Base-by-base conservation (phyloP, 805 yeast genomes). In the Zygosaccharomyces kombuchaensis region DNA sequence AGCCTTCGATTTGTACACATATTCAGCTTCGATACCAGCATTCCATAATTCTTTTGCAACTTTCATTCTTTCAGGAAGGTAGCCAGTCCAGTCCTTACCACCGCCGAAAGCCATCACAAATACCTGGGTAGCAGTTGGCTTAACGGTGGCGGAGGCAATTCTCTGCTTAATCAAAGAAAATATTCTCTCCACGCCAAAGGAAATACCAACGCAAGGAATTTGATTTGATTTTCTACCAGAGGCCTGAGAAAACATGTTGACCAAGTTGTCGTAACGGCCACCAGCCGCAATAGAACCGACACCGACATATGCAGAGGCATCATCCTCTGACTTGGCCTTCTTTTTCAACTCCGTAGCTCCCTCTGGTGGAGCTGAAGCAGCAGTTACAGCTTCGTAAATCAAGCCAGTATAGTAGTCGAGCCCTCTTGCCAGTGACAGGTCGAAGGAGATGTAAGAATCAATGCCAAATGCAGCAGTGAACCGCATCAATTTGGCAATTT, bases 211-310 rank as follows among this genome's bases (percentile, higher is more conserved):
- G 73, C 99, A 93, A 22, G 99, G 99, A 61, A 93, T 89, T 17
- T 90, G 84, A 9, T 72, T 70, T 40, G 77, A 73, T 66, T 84
- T 84, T 69, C 87, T 87, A 56, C 93, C 89, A 55, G 82, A 82
- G 35, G 95, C 82, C 50, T 77, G 76, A 43, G 88, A 78, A 66
- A 93, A 93, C 99, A 93, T 93, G 56, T 96, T 96, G 31, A 93
- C 98, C 50, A 93, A 78, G 59, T 85, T 84, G 68, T 93, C 99
- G 68, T 93, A 93, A 68, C 99, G 87, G 54, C 99, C 99, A 71
- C 99, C 99, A 40, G 96, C 99, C 42, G 96, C 96, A 60, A 93
- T 89, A 5, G 99, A 93, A 29, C 99, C 99, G 44, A 93, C 98
- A 58, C 86, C 88, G 53, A 87, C 97, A 43, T 95, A 86, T 46